Base-by-base conservation (phyloP, 2,329 filamentous ascomycete genomes). In the Ceratocystis variospora region DNA sequence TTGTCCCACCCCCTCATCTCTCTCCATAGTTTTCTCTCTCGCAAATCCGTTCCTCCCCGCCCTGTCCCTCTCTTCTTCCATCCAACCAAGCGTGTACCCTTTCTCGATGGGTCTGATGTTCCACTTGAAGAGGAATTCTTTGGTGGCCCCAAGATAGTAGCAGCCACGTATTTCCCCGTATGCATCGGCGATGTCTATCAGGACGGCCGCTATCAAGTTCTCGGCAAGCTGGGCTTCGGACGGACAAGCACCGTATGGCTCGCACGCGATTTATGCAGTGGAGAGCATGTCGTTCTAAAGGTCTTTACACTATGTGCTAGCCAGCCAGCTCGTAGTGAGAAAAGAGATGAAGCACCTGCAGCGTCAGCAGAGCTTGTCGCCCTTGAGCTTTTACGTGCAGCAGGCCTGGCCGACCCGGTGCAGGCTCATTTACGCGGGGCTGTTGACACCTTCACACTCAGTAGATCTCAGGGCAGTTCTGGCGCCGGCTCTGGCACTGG, bases 181-280 rank as follows among this genome's bases (percentile, higher is more conserved):
- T 22, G 25, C 61, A 62, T 62, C 19, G 61, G 61, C 41, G 61
- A n/a, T n/a, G 6, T 45, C 8, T 28, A 28, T 41, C 37, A 28
- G 2, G 22, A 5, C 10, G 41, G 19, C 22, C 61, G 61, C 44
- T 62, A 31, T 25, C 61, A 62, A 28, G 10, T 62, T 3, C 25
- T 62, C 17, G 61, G 61, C 41, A 62, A 62, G 61, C 61, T 62
- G 19, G 61, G 61, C 19, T 62, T 62, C 41, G 61, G 61, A 10
- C 61, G 61, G 41, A 62, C 61, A 19, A 62, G 61, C 61, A 62
- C 61, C 19, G 61, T 62, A 6, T 62, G 61, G 61, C 61, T 62
- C 1, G 33, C 33, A 10, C 61, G 61, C 41, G 61, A 62, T n/a
- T n/a, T 62, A 2, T 25, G 2, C 41, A 15, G 7, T 3, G 19